Percentiles rank a stretch among this genome's conserved stretches.
Evolutionary conservation across 192 early-diverging fungal genomes (phyloP).

Genomic region (Coemansia sp.): DNA sequence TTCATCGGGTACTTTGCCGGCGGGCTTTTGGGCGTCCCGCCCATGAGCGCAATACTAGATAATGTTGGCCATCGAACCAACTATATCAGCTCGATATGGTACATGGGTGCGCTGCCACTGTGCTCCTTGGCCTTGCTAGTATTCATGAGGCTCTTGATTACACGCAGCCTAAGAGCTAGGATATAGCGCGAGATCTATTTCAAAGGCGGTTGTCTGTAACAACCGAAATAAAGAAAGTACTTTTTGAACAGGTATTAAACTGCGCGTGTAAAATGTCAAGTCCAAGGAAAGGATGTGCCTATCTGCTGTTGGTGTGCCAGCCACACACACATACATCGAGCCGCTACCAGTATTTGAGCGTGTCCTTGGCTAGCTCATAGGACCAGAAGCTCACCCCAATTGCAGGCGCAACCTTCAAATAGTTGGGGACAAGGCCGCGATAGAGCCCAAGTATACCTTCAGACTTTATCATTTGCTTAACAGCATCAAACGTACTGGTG

Average conservation of each 20-base stretch:
- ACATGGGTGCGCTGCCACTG: constrained; percentile 47
- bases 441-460: constrained; percentile 76
- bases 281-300: not conserved
- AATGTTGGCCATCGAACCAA: constrained; percentile 50
- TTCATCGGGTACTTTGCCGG: constrained; percentile 50
- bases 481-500: constrained; percentile 70
- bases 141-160: constrained; percentile 37
- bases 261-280: not conserved
- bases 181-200: constrained; percentile 12
- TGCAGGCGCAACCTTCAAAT: constrained; percentile 83
- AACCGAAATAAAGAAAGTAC: not conserved
- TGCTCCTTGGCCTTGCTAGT: constrained; percentile 44
- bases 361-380: constrained; percentile 77
- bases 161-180: constrained; percentile 16
- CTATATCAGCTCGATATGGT: constrained; percentile 49
- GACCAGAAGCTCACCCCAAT: constrained; percentile 83
- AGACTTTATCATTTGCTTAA: constrained; percentile 61
- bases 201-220: too few species aligned
- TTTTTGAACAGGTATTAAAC: not conserved
- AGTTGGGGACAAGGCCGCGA: constrained; percentile 80
- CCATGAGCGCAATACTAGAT: constrained; percentile 51
- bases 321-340: too few species aligned
- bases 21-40: constrained; percentile 48
- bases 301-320: not conserved
- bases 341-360: constrained; percentile 56